phyloP scores from a whole-genome alignment of 176 grass and related monocot genomes.

The Raddia guianensis region DNA sequence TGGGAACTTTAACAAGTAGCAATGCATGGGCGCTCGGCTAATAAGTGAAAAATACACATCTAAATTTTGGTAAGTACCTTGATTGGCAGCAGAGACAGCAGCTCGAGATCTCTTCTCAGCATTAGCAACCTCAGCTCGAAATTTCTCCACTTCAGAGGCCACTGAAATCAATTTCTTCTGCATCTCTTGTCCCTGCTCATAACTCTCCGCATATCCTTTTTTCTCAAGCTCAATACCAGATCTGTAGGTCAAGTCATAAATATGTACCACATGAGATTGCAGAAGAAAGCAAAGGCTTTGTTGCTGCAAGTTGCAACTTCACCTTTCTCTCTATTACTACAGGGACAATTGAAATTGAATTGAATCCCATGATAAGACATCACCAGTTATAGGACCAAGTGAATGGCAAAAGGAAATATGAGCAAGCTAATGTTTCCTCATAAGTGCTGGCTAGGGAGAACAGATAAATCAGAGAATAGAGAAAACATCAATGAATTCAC shows the following conservation, averaged over 20 bases:
- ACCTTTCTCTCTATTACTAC: slow-evolving; percentile 18
- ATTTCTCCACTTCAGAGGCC: slow-evolving; percentile 84
- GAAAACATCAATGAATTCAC: neutral
- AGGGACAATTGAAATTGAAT: neutral
- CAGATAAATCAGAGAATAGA: slow-evolving; percentile 9
- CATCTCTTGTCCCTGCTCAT: slow-evolving; percentile 83
- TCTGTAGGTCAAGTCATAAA: slow-evolving; percentile 43
- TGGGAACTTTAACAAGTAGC: too few species aligned
- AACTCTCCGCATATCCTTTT: slow-evolving; percentile 84
- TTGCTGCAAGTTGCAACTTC: slow-evolving; percentile 10
- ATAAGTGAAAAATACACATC: neutral
- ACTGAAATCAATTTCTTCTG: slow-evolving; percentile 87
- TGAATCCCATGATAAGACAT: slow-evolving; percentile 1
- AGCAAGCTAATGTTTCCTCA: slow-evolving; percentile 9
- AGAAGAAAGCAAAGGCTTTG: slow-evolving; percentile 9
- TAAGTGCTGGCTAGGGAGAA: neutral
- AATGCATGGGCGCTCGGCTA: too few species aligned
- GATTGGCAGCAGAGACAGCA: slow-evolving; percentile 53
- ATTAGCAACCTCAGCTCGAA: slow-evolving; percentile 69
- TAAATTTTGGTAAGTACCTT: slow-evolving; percentile 46
- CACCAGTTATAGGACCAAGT: neutral
- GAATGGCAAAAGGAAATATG: neutral
- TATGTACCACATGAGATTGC: slow-evolving; percentile 18
- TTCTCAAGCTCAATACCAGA: slow-evolving; percentile 81
- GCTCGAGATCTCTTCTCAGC: slow-evolving; percentile 64